These are phyloP conservation scores for Cercospora sojina DNA, from an alignment of 2,329 filamentous ascomycete species.

Conservation along the genomic window DNA sequence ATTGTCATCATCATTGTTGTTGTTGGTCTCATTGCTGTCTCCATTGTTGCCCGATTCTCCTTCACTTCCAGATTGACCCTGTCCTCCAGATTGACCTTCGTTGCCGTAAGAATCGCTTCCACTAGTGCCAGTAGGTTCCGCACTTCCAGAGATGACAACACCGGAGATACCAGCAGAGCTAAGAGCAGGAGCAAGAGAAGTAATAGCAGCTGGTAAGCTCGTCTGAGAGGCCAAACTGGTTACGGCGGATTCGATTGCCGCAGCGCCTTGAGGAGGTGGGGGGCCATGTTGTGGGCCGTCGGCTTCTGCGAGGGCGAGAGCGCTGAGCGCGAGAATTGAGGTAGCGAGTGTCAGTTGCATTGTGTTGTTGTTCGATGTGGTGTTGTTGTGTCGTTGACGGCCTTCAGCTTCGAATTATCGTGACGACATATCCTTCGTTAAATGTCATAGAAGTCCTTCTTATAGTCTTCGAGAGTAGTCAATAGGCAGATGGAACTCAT, in stretches of 20 bases:
- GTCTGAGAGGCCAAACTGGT: conserved; percentile 8
- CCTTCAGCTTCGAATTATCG: not conserved
- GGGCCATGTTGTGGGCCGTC: not conserved
- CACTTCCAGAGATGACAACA: conserved; percentile 8
- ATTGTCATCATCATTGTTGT: not conserved
- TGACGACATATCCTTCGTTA: not conserved
- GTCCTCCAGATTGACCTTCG: conserved; percentile 2
- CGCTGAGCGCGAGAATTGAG: conserved; percentile 2
- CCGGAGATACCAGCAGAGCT: conserved; percentile 18
- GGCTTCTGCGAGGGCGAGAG: not conserved
- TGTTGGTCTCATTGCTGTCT: not conserved
- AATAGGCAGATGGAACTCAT: not conserved
- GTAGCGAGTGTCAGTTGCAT: not conserved
- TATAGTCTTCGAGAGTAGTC: not conserved
- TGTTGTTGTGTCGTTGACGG: not conserved
- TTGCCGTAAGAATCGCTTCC: not conserved
- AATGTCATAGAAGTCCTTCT: not conserved
- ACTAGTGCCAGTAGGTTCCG: conserved; percentile 1
- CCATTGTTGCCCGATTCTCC: not conserved
- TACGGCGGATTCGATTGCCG: conserved; percentile 14
- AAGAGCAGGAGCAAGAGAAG: conserved; percentile 12
- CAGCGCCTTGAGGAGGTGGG: conserved; percentile 2
- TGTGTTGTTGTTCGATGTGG: not conserved
- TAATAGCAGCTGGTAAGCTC: conserved; percentile 1
- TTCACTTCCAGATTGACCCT: not conserved